These are phyloP conservation scores for Neonectria ditissima DNA, from an alignment of 2,329 filamentous ascomycete species.

Conservation along the genomic window DNA sequence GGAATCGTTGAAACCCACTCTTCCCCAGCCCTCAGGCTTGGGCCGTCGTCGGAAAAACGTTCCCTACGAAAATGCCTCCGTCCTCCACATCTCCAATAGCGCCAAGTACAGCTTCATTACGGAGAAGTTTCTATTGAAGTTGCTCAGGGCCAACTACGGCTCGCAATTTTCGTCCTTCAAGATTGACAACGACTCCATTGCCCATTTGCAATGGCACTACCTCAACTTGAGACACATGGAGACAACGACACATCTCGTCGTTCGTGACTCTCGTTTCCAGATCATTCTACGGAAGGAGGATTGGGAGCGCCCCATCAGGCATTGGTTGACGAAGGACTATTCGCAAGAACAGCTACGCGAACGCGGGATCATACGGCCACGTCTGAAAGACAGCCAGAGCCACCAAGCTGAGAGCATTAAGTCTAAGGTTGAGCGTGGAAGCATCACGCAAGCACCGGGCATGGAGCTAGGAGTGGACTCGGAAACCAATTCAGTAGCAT, in stretches of 20 bases:
- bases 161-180: neutral
- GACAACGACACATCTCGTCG: constrained; percentile 23
- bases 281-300: constrained; percentile 31
- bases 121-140: neutral
- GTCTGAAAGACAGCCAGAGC: neutral
- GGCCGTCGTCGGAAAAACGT: neutral
- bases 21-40: neutral
- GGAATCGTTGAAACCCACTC: neutral
- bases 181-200: constrained; percentile 18
- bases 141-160: constrained; percentile 1
- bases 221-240: neutral
- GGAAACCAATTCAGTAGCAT: neutral
- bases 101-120: constrained; percentile 21
- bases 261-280: constrained; percentile 21
- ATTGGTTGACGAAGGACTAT: neutral
- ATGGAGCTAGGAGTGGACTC: constrained; percentile 2
- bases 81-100: constrained; percentile 15
- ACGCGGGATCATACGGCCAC: neutral
- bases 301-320: constrained; percentile 24
- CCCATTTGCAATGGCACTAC: constrained; percentile 26
- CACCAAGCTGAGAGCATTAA: neutral
- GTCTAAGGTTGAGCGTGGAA: neutral
- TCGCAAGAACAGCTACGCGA: neutral
- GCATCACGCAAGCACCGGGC: neutral
- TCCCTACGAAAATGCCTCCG: neutral